A percentile compares a stretch with the other conserved stretches of the same genome.
phyloP scores from a whole-genome alignment of 805 yeast genomes.

The Kuraishia capsulata region DNA sequence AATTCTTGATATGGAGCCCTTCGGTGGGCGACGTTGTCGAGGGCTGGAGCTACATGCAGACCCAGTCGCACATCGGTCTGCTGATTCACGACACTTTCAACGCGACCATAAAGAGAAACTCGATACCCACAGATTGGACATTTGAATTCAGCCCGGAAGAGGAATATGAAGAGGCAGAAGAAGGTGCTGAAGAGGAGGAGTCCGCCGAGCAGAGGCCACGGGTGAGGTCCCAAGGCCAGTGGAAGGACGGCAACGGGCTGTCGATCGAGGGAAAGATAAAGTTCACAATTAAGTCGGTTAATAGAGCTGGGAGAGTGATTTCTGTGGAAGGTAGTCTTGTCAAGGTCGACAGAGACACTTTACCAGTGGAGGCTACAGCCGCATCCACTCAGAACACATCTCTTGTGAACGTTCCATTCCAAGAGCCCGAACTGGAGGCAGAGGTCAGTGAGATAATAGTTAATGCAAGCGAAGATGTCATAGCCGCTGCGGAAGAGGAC shows the following conservation, averaged over 20 bases:
- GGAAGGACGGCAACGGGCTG: conserved; percentile 72
- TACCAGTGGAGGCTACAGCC: conserved; percentile 42
- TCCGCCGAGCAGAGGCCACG: conserved; percentile 17
- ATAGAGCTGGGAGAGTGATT: conserved; percentile 71
- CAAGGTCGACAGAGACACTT: conserved; percentile 38
- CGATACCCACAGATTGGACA: conserved; percentile 81
- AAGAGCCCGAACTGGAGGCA: conserved; percentile 2
- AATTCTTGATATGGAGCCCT: conserved; percentile 85
- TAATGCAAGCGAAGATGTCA: background rate
- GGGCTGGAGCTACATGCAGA: conserved; percentile 85
- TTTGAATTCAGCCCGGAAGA: conserved; percentile 80
- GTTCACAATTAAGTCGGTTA: conserved; percentile 66
- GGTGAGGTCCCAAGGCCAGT: conserved; percentile 74
- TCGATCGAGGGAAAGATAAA: conserved; percentile 76
- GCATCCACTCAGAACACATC: conserved; percentile 15
- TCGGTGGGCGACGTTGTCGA: conserved; percentile 77
- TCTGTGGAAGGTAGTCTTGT: conserved; percentile 84
- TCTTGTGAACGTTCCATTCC: background rate
- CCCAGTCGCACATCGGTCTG: conserved; percentile 90
- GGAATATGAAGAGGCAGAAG: conserved; percentile 40
- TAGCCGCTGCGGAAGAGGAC: background rate
- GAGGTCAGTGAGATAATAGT: conserved; percentile 2
- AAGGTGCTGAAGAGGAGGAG: conserved; percentile 5
- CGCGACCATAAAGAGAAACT: conserved; percentile 79
- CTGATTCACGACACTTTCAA: conserved; percentile 90